A percentile compares a stretch with the other conserved stretches of the same genome.
These are phyloP conservation scores for Pholiota adiposa DNA, from an alignment of 1,284 basidiomycete species.

Conservation along the genomic window DNA sequence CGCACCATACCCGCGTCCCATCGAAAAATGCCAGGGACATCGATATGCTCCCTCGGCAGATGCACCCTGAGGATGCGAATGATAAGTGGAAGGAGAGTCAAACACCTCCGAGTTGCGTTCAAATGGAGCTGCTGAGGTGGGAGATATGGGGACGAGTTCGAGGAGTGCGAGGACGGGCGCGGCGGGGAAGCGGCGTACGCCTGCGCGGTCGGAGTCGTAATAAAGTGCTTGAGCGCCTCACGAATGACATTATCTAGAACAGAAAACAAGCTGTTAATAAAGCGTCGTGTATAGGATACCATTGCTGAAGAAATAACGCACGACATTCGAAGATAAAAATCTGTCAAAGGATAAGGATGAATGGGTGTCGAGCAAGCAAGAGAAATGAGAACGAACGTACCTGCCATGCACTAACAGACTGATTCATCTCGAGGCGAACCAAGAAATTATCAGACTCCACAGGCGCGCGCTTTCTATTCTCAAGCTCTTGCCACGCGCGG, in stretches of 20 bases:
- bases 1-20: constrained; percentile 84
- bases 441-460: constrained; percentile 46
- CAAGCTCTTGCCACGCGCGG: constrained; percentile 81
- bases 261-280: constrained; percentile 6
- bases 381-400: constrained; percentile 40
- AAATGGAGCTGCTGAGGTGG: constrained; percentile 45
- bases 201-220: constrained; percentile 35
- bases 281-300: background rate
- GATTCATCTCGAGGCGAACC: constrained; percentile 49
- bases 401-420: constrained; percentile 73
- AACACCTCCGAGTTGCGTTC: constrained; percentile 52
- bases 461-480: constrained; percentile 53
- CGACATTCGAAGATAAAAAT: constrained; percentile 81
- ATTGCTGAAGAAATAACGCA: constrained; percentile 44
- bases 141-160: constrained; percentile 51
- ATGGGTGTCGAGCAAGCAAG: constrained; percentile 21
- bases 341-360: constrained; percentile 36
- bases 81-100: constrained; percentile 57
- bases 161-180: constrained; percentile 48
- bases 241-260: constrained; percentile 65
- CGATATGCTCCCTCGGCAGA: constrained; percentile 41
- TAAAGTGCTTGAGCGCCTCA: constrained; percentile 63
- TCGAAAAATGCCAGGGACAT: constrained; percentile 61
- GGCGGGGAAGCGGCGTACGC: constrained; percentile 36
- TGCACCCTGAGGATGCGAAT: constrained; percentile 66